Evolutionary conservation across 306 rosid genomes (phyloP), one percentile per base, ranked within the genome.

Genomic region (Prosopis cineraria): DNA sequence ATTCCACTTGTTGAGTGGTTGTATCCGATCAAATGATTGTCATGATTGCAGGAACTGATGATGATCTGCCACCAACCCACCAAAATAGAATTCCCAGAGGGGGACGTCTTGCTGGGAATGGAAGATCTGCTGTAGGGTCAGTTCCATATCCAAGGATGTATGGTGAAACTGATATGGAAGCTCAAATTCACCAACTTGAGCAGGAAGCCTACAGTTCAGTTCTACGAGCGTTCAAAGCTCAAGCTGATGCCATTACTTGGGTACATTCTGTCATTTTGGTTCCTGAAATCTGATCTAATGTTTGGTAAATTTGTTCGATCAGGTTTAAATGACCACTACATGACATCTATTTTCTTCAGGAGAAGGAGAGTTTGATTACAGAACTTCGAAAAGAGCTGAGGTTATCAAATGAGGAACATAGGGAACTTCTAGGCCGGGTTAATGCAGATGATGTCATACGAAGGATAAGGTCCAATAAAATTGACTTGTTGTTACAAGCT

Each of bases 161-260:
- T 77, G 92, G 91, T 70, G 98, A 92, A 66, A 81, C 90, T 41
- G 90, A 92, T 82, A 94, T 94, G 98, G 97, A 94, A 79, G 79
- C 96, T 55, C 98, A 92, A 70, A 94, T 94, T 85, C 98, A 92
- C 78, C 97, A 90, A 85, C 94, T 94, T 64, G 98, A 94, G 88
- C 91, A 90, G 85, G 98, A 94, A 85, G 98, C 98, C 63, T 94
- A 94, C 87, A 92, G 97, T 89, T 88, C 98, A 19, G 97, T 94
- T 87, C 88, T 94, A 70, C 85, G 98, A 90, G 98, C 98, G 89
- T 94, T 94, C 83, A 94, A 94, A 92, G 98, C 98, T 78, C 98
- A 92, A 87, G 94, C 97, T 80, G 98, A 94, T 90, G 92, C 90
- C 87, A 90, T 94, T 85, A 89, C 98, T 84, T 94, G 98, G 98